These are phyloP conservation scores for Sporothrix humicola DNA, from an alignment of 2,329 filamentous ascomycete genomes.

Conservation along the genomic window DNA sequence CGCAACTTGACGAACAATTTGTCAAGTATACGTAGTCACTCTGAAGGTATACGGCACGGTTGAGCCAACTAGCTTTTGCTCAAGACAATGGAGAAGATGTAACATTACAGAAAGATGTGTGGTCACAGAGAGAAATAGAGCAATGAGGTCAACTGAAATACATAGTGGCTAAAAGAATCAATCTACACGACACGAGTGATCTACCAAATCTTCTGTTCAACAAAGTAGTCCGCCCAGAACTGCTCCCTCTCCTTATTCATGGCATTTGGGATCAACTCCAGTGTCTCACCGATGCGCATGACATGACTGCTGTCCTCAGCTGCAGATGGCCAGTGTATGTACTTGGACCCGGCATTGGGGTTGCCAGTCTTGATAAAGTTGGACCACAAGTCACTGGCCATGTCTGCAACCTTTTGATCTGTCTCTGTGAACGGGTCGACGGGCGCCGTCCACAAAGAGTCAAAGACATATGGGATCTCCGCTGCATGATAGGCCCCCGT, in stretches of 20 bases:
- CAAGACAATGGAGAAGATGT: too few species aligned
- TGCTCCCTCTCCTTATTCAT: background rate
- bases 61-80: too few species aligned
- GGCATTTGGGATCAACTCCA: background rate
- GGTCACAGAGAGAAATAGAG: too few species aligned
- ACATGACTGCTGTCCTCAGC: background rate
- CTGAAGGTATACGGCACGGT: too few species aligned
- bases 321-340: background rate
- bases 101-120: too few species aligned
- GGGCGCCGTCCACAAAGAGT: conserved; percentile 9
- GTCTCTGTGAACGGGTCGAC: background rate
- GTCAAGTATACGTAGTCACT: too few species aligned
- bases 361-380: conserved; percentile 21
- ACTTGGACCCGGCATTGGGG: background rate
- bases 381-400: conserved; percentile 6
- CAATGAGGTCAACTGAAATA: too few species aligned
- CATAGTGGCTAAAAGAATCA: too few species aligned
- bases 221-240: conserved; percentile 18
- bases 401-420: background rate
- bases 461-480: conserved; percentile 16
- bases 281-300: background rate
- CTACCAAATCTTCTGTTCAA: conserved; percentile 20
- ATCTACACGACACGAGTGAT: too few species aligned
- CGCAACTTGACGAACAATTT: too few species aligned
- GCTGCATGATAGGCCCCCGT: conserved; percentile 13